Evolutionary conservation across 2,329 filamentous ascomycete genomes (phyloP).

Genomic region (Diaporthe citri): DNA sequence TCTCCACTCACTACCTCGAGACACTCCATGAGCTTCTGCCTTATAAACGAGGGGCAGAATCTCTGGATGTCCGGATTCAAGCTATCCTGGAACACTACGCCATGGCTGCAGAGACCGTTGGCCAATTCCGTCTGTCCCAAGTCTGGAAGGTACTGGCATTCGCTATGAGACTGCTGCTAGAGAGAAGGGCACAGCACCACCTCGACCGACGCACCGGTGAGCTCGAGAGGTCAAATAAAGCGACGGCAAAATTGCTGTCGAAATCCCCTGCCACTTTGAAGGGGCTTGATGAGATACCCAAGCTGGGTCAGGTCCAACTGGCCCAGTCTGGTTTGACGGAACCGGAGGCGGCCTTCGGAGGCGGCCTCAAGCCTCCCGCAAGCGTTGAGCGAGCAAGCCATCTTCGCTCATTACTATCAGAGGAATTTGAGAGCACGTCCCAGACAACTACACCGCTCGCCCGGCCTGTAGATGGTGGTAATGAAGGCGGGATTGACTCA

Average conservation of each 20-base stretch:
- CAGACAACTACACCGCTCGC: conserved; percentile 72
- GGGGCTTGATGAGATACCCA: conserved; percentile 7
- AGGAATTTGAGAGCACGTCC: conserved; percentile 73
- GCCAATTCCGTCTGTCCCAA: conserved; percentile 71
- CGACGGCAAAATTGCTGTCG: conserved; percentile 42
- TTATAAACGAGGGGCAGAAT: conserved; percentile 49
- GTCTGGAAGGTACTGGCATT: conserved; percentile 74
- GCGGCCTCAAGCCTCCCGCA: conserved; percentile 46
- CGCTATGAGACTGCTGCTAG: conserved; percentile 66
- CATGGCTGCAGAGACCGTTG: conserved; percentile 66
- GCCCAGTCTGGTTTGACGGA: conserved; percentile 1
- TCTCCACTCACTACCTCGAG: conserved; percentile 69
- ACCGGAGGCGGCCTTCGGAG: neutral
- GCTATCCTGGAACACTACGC: conserved; percentile 69
- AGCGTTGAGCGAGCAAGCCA: conserved; percentile 50
- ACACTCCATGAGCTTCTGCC: conserved; percentile 65
- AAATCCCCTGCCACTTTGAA: conserved; percentile 15
- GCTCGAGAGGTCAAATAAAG: conserved; percentile 44
- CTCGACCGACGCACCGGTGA: conserved; percentile 61
- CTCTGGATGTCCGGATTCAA: conserved; percentile 61
- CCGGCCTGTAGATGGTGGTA: conserved; percentile 59
- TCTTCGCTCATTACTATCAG: conserved; percentile 62
- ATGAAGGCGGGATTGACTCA: conserved; percentile 48
- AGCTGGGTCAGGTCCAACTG: conserved; percentile 20
- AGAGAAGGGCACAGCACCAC: conserved; percentile 69